Conservation (phyloP, 2,329 filamentous ascomycete genomes). For the Pleurostoma richardsiae region DNA sequence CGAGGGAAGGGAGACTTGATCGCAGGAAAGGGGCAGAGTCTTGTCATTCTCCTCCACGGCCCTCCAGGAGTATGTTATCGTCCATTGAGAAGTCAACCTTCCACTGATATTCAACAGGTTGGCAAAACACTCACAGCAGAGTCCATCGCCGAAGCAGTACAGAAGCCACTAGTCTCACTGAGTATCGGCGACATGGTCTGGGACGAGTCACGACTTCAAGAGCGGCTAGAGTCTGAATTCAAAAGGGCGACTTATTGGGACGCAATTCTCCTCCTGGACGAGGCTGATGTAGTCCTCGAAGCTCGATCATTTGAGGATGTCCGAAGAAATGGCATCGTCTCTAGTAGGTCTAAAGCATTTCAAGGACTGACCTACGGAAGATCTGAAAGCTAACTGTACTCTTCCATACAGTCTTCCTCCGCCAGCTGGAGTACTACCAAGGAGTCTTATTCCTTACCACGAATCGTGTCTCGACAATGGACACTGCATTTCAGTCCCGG, state of each 20-base stretch:
- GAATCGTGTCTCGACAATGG: too few relatives aligned
- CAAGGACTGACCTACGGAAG: too few relatives aligned
- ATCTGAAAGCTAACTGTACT: too few relatives aligned
- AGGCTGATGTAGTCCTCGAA: conserved; percentile 1
- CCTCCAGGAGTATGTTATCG: too few relatives aligned
- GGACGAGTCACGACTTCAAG: not conserved
- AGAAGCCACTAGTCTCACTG: conserved; percentile 1
- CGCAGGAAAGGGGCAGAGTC: not conserved
- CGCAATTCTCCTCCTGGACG: conserved; percentile 3
- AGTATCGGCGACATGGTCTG: not conserved
- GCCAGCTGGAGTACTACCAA: too few relatives aligned
- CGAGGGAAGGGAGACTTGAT: not conserved
- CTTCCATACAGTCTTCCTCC: too few relatives aligned
- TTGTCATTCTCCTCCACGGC: conserved; percentile 1
- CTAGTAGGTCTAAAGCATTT: not conserved
- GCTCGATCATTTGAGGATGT: not conserved
- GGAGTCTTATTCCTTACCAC: too few relatives aligned
- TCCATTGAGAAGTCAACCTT: not conserved
- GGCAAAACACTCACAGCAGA: conserved; percentile 1
- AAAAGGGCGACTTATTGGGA: not conserved
- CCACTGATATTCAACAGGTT: not conserved
- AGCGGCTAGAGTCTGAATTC: not conserved
- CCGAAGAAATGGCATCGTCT: not conserved
- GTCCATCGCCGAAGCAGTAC: not conserved
- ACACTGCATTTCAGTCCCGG: too few relatives aligned